Evolutionary conservation across 2,329 filamentous ascomycete species (phyloP).

Genomic region (Fusarium buxicola): DNA sequence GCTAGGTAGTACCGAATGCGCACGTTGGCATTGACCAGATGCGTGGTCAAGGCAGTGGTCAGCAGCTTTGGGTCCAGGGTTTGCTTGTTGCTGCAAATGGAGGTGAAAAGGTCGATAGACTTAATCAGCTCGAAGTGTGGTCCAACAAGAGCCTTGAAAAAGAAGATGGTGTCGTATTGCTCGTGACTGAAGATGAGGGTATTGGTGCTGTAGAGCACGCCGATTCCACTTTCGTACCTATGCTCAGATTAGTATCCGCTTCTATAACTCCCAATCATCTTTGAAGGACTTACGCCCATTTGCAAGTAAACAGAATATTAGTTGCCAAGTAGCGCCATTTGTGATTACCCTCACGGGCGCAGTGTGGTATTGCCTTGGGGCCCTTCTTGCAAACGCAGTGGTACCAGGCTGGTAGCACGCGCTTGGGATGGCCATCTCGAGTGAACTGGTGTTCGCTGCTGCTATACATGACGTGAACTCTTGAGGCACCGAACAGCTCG

Average conservation of each 20-base stretch:
- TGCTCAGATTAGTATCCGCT: neutral
- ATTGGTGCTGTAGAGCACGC: constrained; percentile 11
- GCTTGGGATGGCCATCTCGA: neutral
- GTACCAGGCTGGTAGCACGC: neutral
- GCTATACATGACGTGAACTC: neutral
- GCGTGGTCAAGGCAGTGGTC: no score
- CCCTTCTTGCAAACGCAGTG: constrained; percentile 17
- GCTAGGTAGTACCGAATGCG: no score
- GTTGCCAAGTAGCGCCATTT: constrained; percentile 5
- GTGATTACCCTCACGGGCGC: neutral
- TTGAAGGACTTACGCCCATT: constrained; percentile 5
- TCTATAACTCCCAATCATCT: no score
- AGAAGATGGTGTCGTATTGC: no score
- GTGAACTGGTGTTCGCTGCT: neutral
- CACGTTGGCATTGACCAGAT: no score
- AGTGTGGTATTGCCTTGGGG: neutral
- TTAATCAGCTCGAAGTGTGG: no score
- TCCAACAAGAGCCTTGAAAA: no score
- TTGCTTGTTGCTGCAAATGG: no score
- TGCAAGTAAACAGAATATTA: constrained; percentile 8
- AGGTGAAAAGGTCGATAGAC: no score
- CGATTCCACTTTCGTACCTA: constrained; percentile 7
- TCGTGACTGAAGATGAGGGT: neutral
- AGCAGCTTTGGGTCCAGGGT: no score
- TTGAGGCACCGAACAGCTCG: constrained; percentile 3